phyloP scores from a whole-genome alignment of 2,329 filamentous ascomycete genomes.

The Fusarium brachygibbosum region DNA sequence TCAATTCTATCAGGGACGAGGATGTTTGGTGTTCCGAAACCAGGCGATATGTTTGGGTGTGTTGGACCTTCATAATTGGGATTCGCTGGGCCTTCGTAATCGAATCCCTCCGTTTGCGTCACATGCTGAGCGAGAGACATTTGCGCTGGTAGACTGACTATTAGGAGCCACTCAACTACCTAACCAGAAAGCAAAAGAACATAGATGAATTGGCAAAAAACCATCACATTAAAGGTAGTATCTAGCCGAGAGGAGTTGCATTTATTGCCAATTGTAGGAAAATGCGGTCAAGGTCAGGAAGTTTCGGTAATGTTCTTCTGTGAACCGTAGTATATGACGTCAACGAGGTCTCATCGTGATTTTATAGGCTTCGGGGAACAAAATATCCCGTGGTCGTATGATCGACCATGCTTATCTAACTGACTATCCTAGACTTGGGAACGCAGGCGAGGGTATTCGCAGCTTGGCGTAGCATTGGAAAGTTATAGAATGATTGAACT shows the following conservation, averaged over 20 bases:
- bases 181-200: not conserved
- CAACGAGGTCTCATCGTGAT: constrained; percentile 18
- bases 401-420: constrained; percentile 1
- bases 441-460: constrained; percentile 26
- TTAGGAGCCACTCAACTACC: not conserved
- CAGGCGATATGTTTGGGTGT: not conserved
- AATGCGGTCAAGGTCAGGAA: constrained; percentile 16
- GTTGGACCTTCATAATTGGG: constrained; percentile 32
- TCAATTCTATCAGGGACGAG: not conserved
- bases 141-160: not conserved
- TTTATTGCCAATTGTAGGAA: not conserved
- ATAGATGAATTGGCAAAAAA: not conserved
- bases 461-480: constrained; percentile 3
- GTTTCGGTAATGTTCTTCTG: constrained; percentile 23
- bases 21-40: not conserved
- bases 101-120: constrained; percentile 58
- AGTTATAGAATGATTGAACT: not conserved
- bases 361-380: not conserved
- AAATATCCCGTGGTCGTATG: not conserved
- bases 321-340: constrained; percentile 29
- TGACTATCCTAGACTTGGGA: not conserved
- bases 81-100: constrained; percentile 52
- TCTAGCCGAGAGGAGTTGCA: not conserved
- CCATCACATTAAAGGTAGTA: not conserved
- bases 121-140: constrained; percentile 62